phyloP scores from a whole-genome alignment of 169 alveolate species.

The Plasmodium reichenowi region DNA sequence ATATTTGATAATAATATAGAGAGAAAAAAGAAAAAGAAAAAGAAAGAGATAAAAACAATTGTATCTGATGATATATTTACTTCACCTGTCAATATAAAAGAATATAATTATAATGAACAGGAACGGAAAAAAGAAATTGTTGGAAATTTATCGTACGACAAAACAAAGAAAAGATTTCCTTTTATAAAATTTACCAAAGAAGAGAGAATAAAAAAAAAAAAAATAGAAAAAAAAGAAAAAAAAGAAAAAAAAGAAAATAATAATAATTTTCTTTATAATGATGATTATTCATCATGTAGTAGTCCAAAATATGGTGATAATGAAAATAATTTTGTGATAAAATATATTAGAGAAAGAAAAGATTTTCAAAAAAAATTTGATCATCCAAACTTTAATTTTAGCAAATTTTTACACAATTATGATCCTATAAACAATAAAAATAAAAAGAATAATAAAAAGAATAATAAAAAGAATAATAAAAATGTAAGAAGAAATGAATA shows the following conservation, averaged over 20 bases:
- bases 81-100: conserved; percentile 1
- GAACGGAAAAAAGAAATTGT: too few species aligned
- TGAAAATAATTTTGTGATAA: conserved; percentile 14
- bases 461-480: background rate
- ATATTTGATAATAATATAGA: background rate
- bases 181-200: conserved; percentile 12
- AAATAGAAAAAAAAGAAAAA: conserved; percentile 1
- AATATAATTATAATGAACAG: too few species aligned
- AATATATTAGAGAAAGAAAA: conserved; percentile 56
- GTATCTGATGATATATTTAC: conserved; percentile 49
- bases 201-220: background rate
- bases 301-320: background rate
- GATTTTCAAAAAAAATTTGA: conserved; percentile 33
- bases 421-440: conserved; percentile 5
- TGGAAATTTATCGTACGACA: background rate
- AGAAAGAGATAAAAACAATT: background rate
- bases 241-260: conserved; percentile 3
- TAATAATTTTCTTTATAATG: conserved; percentile 43
- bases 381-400: conserved; percentile 23
- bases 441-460: background rate
- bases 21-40: background rate
- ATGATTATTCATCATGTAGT: conserved; percentile 61
- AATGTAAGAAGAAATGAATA: background rate
- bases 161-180: conserved; percentile 24
- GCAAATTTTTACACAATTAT: background rate